Evolutionary conservation across 257 asterid genomes (phyloP), one percentile per base, ranked within the genome.

Genomic region (Nicotiana tomentosiformis): DNA sequence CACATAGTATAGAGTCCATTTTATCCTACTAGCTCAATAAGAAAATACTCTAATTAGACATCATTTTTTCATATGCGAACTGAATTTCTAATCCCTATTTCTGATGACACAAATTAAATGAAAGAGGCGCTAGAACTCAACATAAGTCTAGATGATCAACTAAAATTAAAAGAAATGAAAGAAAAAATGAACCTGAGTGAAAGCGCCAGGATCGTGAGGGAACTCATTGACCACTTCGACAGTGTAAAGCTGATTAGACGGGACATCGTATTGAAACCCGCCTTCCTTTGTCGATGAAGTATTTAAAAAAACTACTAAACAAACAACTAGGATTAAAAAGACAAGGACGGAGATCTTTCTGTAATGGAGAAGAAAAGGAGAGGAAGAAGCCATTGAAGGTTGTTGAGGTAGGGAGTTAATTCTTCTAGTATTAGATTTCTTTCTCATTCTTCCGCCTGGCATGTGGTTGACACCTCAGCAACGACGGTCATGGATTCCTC

Each of bases 191-290:
- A 95, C 99, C 99, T 95, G 97, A 79, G 97, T 93, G 69, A 95
- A 95, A 15, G 99, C 99, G 16, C 26, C 51, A 5, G 97, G 93
- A 85, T 95, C 98, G 84, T 95, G 99, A 64, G 97, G 97, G 83
- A 87, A 95, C 88, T 86, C 97, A 74, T 89, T 90, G 87, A 95
- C 89, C 61, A 95, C 94, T 90, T 90, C 84, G 67, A 84, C 89
- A 18, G 91, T 82, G 84, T 92, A 90, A 87, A 93, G 74, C 30
- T 72, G 89, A 84, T 80, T 86, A 12, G 86, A 68, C 8, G 37
- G 81, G 2, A 81, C 77, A n/a, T 87, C 81, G 33, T 89, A 77
- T 70, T 70, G 88, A n/a, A 82, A 79, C 12, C 68, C 86, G 66
- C 61, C 23, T 35, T 82, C 55, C 77, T 82, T 77, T 87, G 83